These are phyloP conservation scores for Aspergillus egyptiacus DNA, from an alignment of 495 filamentous ascomycete species.

Conservation along the genomic window DNA sequence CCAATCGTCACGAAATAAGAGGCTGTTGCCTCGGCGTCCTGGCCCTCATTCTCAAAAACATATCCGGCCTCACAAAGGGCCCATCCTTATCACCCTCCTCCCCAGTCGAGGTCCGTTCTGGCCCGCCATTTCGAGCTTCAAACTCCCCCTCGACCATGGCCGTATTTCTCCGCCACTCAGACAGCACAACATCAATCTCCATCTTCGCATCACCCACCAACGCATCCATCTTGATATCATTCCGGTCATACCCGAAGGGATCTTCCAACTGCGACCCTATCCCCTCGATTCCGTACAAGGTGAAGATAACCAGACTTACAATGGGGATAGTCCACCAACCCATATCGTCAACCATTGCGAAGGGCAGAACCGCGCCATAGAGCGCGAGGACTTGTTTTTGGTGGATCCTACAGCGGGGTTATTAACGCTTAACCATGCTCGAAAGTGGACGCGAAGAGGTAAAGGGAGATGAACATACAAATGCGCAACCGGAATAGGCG, in stretches of 20 bases:
- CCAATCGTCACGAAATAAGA: not conserved
- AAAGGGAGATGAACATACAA: conserved; percentile 39
- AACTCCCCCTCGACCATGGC: conserved; percentile 3
- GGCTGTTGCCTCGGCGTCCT: not conserved
- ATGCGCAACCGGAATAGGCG: conserved; percentile 70
- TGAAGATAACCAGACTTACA: conserved; percentile 62
- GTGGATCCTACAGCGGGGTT: conserved; percentile 49
- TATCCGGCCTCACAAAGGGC: conserved; percentile 27
- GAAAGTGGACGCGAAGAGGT: not conserved
- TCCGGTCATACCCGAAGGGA: conserved; percentile 68
- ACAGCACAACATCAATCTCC: conserved; percentile 58
- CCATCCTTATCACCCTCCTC: not conserved
- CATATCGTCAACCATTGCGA: conserved; percentile 67
- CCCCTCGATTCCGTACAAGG: conserved; percentile 67
- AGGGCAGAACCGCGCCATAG: conserved; percentile 66
- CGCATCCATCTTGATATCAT: conserved; percentile 76
- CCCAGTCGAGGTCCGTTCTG: not conserved
- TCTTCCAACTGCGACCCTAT: conserved; percentile 72
- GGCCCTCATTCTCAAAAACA: conserved; percentile 27
- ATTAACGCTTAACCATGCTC: not conserved
- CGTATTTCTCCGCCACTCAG: conserved; percentile 51
- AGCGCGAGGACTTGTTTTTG: conserved; percentile 70
- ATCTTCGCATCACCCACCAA: conserved; percentile 60
- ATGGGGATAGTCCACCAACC: conserved; percentile 69
- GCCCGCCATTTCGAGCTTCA: not conserved